Percentiles rank a stretch among this genome's conserved stretches.
These are phyloP conservation scores for Daldinia caldariorum DNA, from an alignment of 495 filamentous ascomycete genomes.

Conservation along the genomic window DNA sequence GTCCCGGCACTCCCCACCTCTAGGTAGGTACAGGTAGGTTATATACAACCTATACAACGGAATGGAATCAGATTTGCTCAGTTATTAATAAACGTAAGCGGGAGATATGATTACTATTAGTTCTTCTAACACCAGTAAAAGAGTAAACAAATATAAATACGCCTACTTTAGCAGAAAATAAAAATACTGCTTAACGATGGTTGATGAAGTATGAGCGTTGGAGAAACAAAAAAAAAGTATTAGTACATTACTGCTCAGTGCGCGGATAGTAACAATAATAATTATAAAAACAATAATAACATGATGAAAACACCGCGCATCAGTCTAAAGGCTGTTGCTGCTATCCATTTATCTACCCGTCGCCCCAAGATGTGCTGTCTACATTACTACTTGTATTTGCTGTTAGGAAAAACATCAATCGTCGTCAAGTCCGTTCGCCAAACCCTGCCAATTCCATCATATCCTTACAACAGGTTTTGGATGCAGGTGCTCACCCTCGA, in stretches of 20 bases:
- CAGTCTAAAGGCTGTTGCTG: background rate
- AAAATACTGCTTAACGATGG: background rate
- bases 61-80: no score
- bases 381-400: constrained; percentile 47
- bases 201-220: background rate
- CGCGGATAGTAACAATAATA: background rate
- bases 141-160: no score
- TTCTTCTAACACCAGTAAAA: no score
- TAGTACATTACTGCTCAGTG: background rate
- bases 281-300: background rate
- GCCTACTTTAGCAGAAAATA: no score
- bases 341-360: constrained; percentile 19
- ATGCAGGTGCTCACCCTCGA: constrained; percentile 19
- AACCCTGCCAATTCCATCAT: constrained; percentile 36
- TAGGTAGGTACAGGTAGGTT: no score
- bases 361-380: constrained; percentile 34
- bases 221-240: background rate
- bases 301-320: background rate
- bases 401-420: constrained; percentile 36
- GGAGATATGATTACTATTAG: no score
- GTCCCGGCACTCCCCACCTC: constrained; percentile 3
- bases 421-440: constrained; percentile 38
- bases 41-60: no score
- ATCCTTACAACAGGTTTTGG: constrained; percentile 34
- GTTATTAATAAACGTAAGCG: no score